Evolutionary conservation across 371 early-diverging fungal genomes (phyloP).

Genomic region (Mortierella sp.): DNA sequence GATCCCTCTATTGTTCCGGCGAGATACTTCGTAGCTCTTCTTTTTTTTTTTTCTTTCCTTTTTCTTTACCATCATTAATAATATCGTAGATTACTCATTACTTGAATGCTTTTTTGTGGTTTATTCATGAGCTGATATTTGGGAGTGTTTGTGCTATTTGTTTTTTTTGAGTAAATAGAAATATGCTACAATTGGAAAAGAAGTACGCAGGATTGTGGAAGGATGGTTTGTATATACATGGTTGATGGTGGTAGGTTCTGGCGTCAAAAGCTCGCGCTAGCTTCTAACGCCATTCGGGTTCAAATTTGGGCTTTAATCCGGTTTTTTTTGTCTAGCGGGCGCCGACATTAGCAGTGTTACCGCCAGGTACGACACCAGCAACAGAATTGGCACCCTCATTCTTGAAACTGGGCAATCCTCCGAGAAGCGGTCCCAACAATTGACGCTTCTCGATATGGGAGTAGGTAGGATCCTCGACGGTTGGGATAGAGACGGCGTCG

Average conservation of each 20-base stretch:
- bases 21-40: neutral
- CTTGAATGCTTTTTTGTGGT: neutral
- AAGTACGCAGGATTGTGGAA: neutral
- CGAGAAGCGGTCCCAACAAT: neutral
- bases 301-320: neutral
- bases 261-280: neutral
- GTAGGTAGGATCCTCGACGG: neutral
- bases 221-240: neutral
- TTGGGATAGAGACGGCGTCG: neutral
- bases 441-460: neutral
- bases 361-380: neutral
- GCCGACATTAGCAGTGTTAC: neutral
- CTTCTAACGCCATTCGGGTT: neutral
- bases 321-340: neutral
- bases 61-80: neutral
- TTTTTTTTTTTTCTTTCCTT: neutral
- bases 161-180: neutral
- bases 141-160: neutral
- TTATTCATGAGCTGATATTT: neutral
- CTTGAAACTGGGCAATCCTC: neutral
- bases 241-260: neutral
- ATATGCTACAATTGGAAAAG: neutral
- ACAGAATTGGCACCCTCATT: neutral
- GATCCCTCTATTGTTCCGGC: neutral
- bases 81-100: slow-evolving; percentile 1